phyloP scores from a whole-genome alignment of 225 moss, liverwort and hornwort genomes.

The Polytrichum commune region DNA sequence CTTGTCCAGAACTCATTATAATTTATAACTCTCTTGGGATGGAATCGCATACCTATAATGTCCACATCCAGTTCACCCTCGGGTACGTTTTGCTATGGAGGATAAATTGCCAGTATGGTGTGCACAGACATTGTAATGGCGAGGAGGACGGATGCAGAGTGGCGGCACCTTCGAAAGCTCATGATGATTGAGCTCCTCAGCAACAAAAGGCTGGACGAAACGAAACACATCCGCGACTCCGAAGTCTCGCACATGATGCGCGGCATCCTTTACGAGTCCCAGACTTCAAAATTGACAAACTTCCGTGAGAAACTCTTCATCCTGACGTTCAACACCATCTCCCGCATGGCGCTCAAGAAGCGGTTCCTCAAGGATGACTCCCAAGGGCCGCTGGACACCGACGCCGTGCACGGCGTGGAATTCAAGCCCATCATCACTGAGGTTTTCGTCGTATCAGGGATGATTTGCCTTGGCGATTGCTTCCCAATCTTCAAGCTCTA shows the following conservation, averaged over 20 bases:
- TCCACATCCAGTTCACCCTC: too few relatives aligned
- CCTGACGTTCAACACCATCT: neutral
- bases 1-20: too few relatives aligned
- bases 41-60: too few relatives aligned
- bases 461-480: neutral
- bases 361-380: neutral
- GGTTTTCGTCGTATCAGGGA: neutral
- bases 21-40: too few relatives aligned
- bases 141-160: neutral
- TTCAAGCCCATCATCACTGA: neutral
- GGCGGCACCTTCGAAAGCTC: constrained; percentile 1
- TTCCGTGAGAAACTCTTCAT: neutral
- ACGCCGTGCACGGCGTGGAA: neutral
- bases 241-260: neutral
- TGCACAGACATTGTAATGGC: neutral
- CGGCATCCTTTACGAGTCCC: neutral
- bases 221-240: neutral
- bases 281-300: neutral
- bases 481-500: neutral
- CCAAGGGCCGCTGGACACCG: neutral
- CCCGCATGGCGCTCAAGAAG: neutral
- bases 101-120: too few relatives aligned
- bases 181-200: neutral
- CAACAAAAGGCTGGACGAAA: neutral
- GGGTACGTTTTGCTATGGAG: too few relatives aligned